phyloP scores from a whole-genome alignment of 2,329 filamentous ascomycete species.

The Beauveria brongniartii region DNA sequence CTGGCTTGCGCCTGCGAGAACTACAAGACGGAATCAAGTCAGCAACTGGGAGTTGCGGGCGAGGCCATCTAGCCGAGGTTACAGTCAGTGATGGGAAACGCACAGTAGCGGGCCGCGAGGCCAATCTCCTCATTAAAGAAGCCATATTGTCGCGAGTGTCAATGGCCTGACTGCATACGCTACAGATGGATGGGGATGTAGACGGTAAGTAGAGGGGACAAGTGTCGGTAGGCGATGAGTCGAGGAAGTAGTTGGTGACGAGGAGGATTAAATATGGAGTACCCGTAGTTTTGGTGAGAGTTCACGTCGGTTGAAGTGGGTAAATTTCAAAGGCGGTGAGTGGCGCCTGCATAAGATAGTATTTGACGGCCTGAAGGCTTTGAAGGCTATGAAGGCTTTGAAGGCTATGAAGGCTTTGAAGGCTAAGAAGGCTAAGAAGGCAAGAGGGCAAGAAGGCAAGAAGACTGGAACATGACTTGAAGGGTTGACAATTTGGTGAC shows the following conservation, averaged over 20 bases:
- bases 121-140: conserved; percentile 55
- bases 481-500: too few relatives aligned
- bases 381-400: too few relatives aligned
- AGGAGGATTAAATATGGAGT: not conserved
- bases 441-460: too few relatives aligned
- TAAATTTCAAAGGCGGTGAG: too few relatives aligned
- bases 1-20: conserved; percentile 43
- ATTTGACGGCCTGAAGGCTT: too few relatives aligned
- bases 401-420: too few relatives aligned
- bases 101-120: conserved; percentile 48
- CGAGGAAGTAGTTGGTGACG: conserved; percentile 6
- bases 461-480: too few relatives aligned
- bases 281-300: too few relatives aligned
- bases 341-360: too few relatives aligned
- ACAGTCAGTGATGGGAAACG: conserved; percentile 26
- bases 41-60: not conserved
- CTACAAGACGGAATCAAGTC: not conserved
- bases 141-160: conserved; percentile 38
- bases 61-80: conserved; percentile 13
- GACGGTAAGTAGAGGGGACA: conserved; percentile 6
- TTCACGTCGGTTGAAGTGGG: too few relatives aligned
- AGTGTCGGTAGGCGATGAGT: conserved; percentile 3
- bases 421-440: too few relatives aligned
- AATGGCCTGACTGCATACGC: conserved; percentile 26
- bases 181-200: conserved; percentile 2